Evolutionary conservation across 139 green algal species (phyloP), one percentile per base, ranked within the genome.

Genomic region (Tetradesmus lagerheimii): DNA sequence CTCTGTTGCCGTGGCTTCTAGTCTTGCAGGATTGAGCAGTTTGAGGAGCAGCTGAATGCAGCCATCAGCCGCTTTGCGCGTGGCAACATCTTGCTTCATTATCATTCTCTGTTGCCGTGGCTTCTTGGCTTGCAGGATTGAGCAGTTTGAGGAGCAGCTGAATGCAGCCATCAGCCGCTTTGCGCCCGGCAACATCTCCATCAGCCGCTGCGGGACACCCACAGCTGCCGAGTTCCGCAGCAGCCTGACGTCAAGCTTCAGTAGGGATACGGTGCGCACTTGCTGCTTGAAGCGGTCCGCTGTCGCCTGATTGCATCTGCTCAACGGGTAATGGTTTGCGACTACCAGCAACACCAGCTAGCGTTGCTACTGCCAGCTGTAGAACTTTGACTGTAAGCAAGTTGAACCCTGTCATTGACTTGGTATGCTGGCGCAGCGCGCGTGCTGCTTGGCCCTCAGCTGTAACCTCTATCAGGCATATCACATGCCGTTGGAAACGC

Each of bases 101-200:
- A n/a, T n/a, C n/a, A n/a, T n/a, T n/a, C 47, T 62, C 20, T 9
- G 57, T 18, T 71, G 57, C 20, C 57, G 20, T 41, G 67, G 6
- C 23, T 38, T 38, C 1, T 37, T n/a, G 75, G 1, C 15, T n/a
- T 45, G 43, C 80, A 86, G 80, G 80, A 71, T 87, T 37, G 50
- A 87, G 81, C 81, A 87, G 53, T 87, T 87, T 87, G 81, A 87
- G 43, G 81, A 87, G 81, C 81, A 87, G 81, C 53, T 87, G 31
- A 87, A 87, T 57, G 81, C 81, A 35, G 81, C 81, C 81, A 87
- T 87, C 81, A 87, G 37, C 34, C 81, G 81, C 18, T 87, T 87
- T 53, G 81, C 81, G 45, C 81, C 81, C 50, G 67, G 67, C n/a
- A n/a, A 78, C 75, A n/a, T n/a, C n/a, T 25, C 18, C 31, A 53